Conservation (phyloP, 1,284 basidiomycete species). For the Gomphus bonarii region DNA sequence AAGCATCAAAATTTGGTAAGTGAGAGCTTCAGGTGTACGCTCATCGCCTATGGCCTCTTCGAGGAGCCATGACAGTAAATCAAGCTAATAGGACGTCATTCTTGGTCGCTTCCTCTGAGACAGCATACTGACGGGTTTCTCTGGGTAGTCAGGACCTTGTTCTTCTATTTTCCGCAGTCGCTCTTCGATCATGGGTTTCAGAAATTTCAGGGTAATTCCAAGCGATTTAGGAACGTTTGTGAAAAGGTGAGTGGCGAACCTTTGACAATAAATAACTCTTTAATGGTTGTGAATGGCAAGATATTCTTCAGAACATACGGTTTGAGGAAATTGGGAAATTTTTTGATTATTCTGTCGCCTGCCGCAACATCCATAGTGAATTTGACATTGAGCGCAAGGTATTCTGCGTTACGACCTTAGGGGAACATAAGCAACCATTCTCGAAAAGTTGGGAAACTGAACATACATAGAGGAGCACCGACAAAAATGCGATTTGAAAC, state of each 20-base stretch:
- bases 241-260: conserved; percentile 14
- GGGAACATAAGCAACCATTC: neutral
- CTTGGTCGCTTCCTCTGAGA: neutral
- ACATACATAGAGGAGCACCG: conserved; percentile 30
- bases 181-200: conserved; percentile 18
- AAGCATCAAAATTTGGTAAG: too few species aligned
- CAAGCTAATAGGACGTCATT: conserved; percentile 22
- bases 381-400: conserved; percentile 17
- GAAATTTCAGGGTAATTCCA: conserved; percentile 13
- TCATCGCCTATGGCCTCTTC: too few species aligned
- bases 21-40: too few species aligned
- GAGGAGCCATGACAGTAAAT: conserved; percentile 20
- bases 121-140: conserved; percentile 22
- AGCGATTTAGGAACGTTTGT: conserved; percentile 10
- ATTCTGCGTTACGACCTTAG: conserved; percentile 25
- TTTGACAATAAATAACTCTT: neutral
- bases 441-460: neutral
- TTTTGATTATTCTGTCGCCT: conserved; percentile 18
- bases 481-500: conserved; percentile 32
- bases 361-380: conserved; percentile 23
- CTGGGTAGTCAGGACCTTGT: conserved; percentile 19
- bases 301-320: conserved; percentile 22
- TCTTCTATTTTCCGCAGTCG: conserved; percentile 15
- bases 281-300: neutral
- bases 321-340: conserved; percentile 29